Evolutionary conservation across 768 basidiomycete species (phyloP).

Genomic region (Tulasnella sp.): DNA sequence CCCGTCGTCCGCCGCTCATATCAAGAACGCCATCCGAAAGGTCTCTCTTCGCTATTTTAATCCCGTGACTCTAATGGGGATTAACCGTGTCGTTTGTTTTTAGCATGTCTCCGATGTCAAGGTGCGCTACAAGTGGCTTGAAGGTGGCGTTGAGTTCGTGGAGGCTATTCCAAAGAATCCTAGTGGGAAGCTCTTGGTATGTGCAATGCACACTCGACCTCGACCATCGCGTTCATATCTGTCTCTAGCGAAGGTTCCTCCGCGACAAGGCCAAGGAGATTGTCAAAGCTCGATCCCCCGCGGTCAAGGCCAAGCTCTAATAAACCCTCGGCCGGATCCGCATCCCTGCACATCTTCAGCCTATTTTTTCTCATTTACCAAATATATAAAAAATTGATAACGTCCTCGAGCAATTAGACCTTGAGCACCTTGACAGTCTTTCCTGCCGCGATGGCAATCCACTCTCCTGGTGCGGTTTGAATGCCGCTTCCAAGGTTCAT

Average conservation of each 20-base stretch:
- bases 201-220: neutral
- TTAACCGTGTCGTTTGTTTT: neutral
- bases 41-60: constrained; percentile 28
- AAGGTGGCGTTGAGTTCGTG: constrained; percentile 47
- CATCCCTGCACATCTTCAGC: neutral
- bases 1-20: constrained; percentile 27
- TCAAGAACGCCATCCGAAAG: constrained; percentile 43
- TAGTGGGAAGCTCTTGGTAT: constrained; percentile 32
- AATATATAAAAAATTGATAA: neutral
- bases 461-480: constrained; percentile 65
- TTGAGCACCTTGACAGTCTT: constrained; percentile 72
- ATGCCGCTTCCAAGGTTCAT: constrained; percentile 49
- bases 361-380: neutral
- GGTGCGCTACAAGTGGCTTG: constrained; percentile 43
- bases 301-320: constrained; percentile 3
- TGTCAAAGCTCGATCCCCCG: no score
- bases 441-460: constrained; percentile 75
- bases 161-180: constrained; percentile 48
- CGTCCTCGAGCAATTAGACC: constrained; percentile 32
- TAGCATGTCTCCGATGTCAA: constrained; percentile 43
- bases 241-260: constrained; percentile 12
- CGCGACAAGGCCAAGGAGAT: constrained; percentile 15
- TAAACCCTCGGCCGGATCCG: neutral
- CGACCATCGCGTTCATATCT: neutral
- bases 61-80: neutral